phyloP scores from a whole-genome alignment of 257 asterid genomes.

The Solanum lycopersicoides region DNA sequence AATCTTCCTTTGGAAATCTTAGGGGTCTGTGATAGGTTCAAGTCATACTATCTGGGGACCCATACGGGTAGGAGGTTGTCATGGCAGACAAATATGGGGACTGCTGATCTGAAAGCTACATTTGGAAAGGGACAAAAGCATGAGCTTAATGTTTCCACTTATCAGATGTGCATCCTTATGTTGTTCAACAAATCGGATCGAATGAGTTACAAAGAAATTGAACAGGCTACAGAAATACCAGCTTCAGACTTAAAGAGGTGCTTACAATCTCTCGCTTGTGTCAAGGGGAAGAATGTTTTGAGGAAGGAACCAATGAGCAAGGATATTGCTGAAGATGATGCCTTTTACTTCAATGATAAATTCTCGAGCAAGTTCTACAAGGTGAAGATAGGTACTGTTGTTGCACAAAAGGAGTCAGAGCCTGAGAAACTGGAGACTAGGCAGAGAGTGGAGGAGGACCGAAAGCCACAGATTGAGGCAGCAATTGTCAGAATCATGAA shows the following conservation, averaged over 20 bases:
- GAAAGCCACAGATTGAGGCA: slow-evolving; percentile 28
- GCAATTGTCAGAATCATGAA: slow-evolving; percentile 28
- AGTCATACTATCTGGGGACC: slow-evolving; percentile 17
- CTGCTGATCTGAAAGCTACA: slow-evolving; percentile 21
- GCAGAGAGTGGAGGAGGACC: slow-evolving; percentile 26
- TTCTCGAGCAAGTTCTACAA: slow-evolving; percentile 13
- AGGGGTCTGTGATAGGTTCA: slow-evolving; percentile 19
- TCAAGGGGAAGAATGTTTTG: slow-evolving; percentile 23
- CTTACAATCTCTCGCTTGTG: slow-evolving; percentile 23
- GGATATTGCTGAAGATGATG: slow-evolving; percentile 16
- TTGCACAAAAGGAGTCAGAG: slow-evolving; percentile 22
- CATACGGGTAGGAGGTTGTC: slow-evolving; percentile 24
- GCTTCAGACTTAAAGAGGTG: slow-evolving; percentile 20
- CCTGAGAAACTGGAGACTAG: slow-evolving; percentile 23
- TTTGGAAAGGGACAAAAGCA: slow-evolving; percentile 22
- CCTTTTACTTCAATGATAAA: slow-evolving; percentile 15
- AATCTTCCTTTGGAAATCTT: slow-evolving; percentile 19
- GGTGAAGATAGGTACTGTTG: slow-evolving; percentile 26
- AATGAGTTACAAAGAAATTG: slow-evolving; percentile 18
- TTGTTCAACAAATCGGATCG: slow-evolving; percentile 13
- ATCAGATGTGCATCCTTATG: slow-evolving; percentile 29
- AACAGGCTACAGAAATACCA: slow-evolving; percentile 20
- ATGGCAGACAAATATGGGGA: slow-evolving; percentile 27
- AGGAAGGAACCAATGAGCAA: slow-evolving; percentile 27
- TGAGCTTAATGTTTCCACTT: slow-evolving; percentile 19